Evolutionary conservation across 2,329 filamentous ascomycete genomes (phyloP), one percentile per base, ranked within the genome.

Genomic region (Colletotrichum sp.): DNA sequence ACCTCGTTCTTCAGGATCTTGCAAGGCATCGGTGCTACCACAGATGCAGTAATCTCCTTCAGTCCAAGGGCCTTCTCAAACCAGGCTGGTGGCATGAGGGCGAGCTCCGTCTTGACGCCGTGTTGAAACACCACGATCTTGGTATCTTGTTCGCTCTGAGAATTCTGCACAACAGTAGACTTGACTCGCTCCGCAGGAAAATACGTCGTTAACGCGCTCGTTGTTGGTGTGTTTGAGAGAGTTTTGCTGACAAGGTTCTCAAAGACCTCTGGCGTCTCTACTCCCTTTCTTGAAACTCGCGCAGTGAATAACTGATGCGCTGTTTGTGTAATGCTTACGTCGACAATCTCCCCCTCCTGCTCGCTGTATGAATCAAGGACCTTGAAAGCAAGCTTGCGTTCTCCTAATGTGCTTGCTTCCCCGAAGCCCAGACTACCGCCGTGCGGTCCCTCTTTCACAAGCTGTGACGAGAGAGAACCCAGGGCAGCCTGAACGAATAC

Each of bases 1-100:
- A 98, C 95, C 84, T 98, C 95, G 64, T 98, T 97, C 79, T 95
- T 92, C 77, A 99, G 87, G 30, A 99, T 94, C 87, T 99, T 99
- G 86, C 97, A 99, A 3, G 97, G 97, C 97, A 99, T 99, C 0
- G 97, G 97, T 26, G 97, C 95, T 28, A 95, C 89, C 2, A 99
- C 95, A 69, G 94, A 97, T 76, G 96, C 96, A 8, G 93, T 89
- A 1, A 91, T 90, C 81, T 98, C 95, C 83, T 95, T 96, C 77
- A 95, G 87, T 0, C 96, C 96, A 9, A 98, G 88, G 0, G 95
- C 96, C 85, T 98, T 96, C 80, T 96, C 95, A 74, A 94, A 94
- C 96, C 96, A 99, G 60, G 89, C 88, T 0, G 96, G 96, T 21
- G 87, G 85, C 55, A 90, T 82, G n/a, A 93, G 84, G 12, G 85